Percentiles rank a stretch among this genome's conserved stretches.
Conservation (phyloP, 2,329 filamentous ascomycete species). For the Aspergillus luchuensis region DNA sequence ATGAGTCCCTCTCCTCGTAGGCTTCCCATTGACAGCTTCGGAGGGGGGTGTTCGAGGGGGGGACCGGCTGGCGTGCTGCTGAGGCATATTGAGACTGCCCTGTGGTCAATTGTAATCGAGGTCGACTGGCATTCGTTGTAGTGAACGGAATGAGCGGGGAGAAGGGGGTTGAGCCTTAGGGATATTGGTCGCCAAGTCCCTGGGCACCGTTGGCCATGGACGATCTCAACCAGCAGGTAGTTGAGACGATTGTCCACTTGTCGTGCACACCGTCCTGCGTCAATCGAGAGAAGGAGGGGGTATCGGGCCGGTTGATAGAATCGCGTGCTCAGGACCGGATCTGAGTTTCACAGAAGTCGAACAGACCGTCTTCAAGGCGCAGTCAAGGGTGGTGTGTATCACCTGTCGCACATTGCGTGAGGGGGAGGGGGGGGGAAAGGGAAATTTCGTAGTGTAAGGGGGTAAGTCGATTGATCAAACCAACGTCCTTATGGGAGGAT, state of each 20-base stretch:
- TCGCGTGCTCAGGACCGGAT: neutral
- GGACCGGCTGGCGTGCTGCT: slow-evolving; percentile 33
- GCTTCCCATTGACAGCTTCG: slow-evolving; percentile 36
- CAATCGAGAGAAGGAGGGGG: neutral
- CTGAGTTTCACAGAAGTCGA: neutral
- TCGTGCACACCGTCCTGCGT: neutral
- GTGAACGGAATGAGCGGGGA: slow-evolving; percentile 7
- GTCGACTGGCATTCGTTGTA: neutral
- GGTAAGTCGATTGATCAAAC: neutral
- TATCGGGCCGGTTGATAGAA: neutral
- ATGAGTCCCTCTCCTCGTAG: slow-evolving; percentile 31
- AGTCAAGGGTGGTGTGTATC: slow-evolving; percentile 18
- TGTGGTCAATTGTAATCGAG: slow-evolving; percentile 10
- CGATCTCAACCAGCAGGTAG: neutral
- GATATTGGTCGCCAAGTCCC: neutral
- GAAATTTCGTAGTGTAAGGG: slow-evolving; percentile 12
- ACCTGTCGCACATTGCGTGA: slow-evolving; percentile 21
- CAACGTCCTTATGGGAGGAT: neutral
- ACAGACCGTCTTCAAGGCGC: slow-evolving; percentile 1
- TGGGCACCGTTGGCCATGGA: neutral
- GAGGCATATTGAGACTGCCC: slow-evolving; percentile 30
- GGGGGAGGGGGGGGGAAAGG: slow-evolving; percentile 3
- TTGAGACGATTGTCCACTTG: neutral
- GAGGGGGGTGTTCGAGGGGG: slow-evolving; percentile 46
- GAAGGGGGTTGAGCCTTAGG: neutral